Evolutionary conservation across 1,284 basidiomycete genomes (phyloP).

Genomic region (Afroboletus lepidellus): DNA sequence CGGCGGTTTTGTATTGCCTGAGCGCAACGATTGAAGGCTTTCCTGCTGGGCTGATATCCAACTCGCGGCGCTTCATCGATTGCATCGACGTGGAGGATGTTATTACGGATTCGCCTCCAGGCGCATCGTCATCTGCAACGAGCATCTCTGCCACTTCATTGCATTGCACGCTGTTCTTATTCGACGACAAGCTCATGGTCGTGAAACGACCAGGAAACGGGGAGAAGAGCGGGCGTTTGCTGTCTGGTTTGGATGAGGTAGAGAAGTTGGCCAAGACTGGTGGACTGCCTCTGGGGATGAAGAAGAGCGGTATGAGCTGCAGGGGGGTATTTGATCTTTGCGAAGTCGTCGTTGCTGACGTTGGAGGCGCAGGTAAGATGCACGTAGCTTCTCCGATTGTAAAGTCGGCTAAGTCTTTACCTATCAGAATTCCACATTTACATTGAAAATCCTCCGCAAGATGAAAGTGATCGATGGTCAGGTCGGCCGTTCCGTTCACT

Average conservation of each 20-base stretch:
- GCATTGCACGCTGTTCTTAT: constrained; percentile 90
- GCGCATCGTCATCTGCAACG: constrained; percentile 43
- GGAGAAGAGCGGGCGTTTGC: constrained; percentile 68
- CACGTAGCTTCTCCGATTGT: constrained; percentile 6
- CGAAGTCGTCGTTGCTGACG: constrained; percentile 82
- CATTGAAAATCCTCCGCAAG: constrained; percentile 76
- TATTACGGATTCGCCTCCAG: constrained; percentile 47
- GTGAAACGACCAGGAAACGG: constrained; percentile 80
- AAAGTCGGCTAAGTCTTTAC: constrained; percentile 10
- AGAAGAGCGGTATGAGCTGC: constrained; percentile 80
- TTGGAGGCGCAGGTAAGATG: constrained; percentile 74
- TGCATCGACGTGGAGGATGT: constrained; percentile 93
- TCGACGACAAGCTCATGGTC: constrained; percentile 93
- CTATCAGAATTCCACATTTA: constrained; percentile 78
- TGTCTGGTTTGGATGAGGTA: constrained; percentile 86
- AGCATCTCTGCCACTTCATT: constrained; percentile 46
- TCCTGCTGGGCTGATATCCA: constrained; percentile 83
- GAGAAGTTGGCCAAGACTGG: constrained; percentile 72
- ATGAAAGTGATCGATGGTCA: constrained; percentile 81
- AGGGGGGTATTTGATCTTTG: constrained; percentile 85
- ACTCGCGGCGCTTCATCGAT: constrained; percentile 86
- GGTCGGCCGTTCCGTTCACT: constrained; percentile 78
- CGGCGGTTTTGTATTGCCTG: constrained; percentile 87
- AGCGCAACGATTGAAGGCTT: constrained; percentile 87
- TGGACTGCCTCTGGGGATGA: constrained; percentile 56